Evolutionary conservation across 2,329 filamentous ascomycete species (phyloP), one percentile per base, ranked within the genome.

Genomic region (Venturiaceae sp.): DNA sequence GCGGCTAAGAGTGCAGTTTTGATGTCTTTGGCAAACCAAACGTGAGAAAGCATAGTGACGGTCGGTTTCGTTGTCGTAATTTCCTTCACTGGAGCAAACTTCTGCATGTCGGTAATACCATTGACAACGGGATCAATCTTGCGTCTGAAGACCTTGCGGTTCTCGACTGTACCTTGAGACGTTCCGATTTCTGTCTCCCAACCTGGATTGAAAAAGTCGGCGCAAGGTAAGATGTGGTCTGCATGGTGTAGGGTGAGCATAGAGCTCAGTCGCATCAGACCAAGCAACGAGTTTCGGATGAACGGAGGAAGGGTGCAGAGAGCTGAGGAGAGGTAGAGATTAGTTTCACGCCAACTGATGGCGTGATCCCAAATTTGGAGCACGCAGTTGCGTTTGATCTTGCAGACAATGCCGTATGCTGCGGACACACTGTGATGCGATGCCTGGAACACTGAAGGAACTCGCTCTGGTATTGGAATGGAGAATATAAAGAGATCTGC

Each of bases 111-210:
- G 53, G 79, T 79, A 62, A 85, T 84, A 55, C 83, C 83, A 64
- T 86, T 86, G 62, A 85, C 82, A 36, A 86, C 81, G 1, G 83
- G 83, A 62, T 85, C 82, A 46, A 86, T 80, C 65, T 84, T 84
- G 55, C 81, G 76, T 52, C 72, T 73, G 72, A 83, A 84, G 8
- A 75, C 73, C 60, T 81, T 82, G 60, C 80, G 77, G 64, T 82
- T 81, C 58, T 80, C 77, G 41, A 83, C 74, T 16, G 73, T 73
- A 19, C 82, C 82, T 63, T 83, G 77, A 58, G 77, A 76, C 13
- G 80, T 83, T 39, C 82, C 82, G 28, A 84, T 80, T 63, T 85
- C 82, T 3, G 80, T 75, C 64, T 85, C 82, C 82, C 82, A 85
- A 54, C 80, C 81, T 28, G 82, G 82, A 63, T 84, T 85, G 70